phyloP scores from a whole-genome alignment of 1,284 basidiomycete species.

The Sporisorium sorghi region DNA sequence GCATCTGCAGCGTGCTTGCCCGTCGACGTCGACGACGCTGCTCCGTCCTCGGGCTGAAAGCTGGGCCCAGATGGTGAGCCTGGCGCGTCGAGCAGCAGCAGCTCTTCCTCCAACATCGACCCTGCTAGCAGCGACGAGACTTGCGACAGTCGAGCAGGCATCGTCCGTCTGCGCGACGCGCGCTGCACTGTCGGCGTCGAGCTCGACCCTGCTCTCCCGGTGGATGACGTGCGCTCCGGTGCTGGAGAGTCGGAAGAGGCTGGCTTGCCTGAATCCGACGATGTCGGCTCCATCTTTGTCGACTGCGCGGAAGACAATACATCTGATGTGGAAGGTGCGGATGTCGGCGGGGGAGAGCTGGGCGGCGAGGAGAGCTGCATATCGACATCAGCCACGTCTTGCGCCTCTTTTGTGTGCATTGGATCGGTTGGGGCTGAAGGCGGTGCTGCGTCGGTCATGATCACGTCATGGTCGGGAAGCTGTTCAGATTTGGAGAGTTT shows the following conservation, averaged over 20 bases:
- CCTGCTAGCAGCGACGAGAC: slow-evolving; percentile 58
- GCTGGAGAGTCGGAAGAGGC: no score
- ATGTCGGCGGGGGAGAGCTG: slow-evolving; percentile 28
- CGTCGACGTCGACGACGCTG: background rate
- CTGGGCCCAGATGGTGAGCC: slow-evolving; percentile 21
- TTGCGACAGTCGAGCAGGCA: slow-evolving; percentile 51
- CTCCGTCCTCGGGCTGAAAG: background rate
- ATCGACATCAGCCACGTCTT: slow-evolving; percentile 30
- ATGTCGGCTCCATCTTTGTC: slow-evolving; percentile 12
- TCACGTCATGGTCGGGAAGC: slow-evolving; percentile 5
- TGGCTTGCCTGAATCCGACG: slow-evolving; percentile 10
- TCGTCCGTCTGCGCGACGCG: slow-evolving; percentile 35
- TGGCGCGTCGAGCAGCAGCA: slow-evolving; percentile 34
- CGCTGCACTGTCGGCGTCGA: slow-evolving; percentile 22
- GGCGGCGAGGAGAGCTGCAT: slow-evolving; percentile 41
- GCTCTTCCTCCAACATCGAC: slow-evolving; percentile 53
- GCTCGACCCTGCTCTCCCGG: slow-evolving; percentile 1
- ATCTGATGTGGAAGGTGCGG: background rate
- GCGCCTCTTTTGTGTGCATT: slow-evolving; percentile 15
- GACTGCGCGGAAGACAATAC: no score
- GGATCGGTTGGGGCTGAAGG: background rate
- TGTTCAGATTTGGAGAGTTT: background rate
- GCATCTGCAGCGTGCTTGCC: slow-evolving; percentile 8
- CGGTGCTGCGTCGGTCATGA: slow-evolving; percentile 13
- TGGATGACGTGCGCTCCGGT: background rate